A percentile compares a stretch with the other conserved stretches of the same genome.
phyloP scores from a whole-genome alignment of 169 alveolate species.

The Plasmodium coatneyi region DNA sequence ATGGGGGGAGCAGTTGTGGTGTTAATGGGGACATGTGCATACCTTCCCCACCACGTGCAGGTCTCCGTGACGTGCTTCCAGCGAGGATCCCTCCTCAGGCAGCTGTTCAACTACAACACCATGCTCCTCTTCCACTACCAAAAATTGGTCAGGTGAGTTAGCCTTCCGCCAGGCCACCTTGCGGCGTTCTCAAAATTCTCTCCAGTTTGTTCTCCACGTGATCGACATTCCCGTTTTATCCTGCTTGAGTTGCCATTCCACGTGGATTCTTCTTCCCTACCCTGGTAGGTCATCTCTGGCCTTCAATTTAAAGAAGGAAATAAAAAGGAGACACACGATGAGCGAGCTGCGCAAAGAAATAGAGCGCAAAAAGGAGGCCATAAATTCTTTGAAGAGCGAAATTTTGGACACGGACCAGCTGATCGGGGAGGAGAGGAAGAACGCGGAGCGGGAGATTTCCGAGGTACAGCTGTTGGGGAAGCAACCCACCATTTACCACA shows the following conservation, averaged over 20 bases:
- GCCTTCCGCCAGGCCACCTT: background rate
- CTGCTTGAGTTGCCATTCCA: background rate
- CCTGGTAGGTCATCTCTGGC: slow-evolving; percentile 26
- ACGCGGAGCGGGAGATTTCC: slow-evolving; percentile 39
- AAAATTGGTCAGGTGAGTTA: slow-evolving; percentile 32
- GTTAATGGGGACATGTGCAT: background rate
- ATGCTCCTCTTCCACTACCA: slow-evolving; percentile 40
- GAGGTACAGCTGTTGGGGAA: slow-evolving; percentile 12
- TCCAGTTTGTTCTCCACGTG: background rate
- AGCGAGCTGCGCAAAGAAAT: slow-evolving; percentile 17
- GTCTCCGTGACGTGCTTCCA: slow-evolving; percentile 30
- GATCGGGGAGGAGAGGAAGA: slow-evolving; percentile 36
- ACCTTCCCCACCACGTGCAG: background rate
- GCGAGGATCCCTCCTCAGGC: slow-evolving; percentile 26
- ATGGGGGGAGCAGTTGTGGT: background rate
- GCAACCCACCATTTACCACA: background rate
- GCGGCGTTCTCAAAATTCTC: background rate
- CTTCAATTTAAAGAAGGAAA: slow-evolving; percentile 58
- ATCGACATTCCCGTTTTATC: background rate
- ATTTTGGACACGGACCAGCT: slow-evolving; percentile 27
- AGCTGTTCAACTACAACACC: slow-evolving; percentile 43
- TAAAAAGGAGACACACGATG: slow-evolving; percentile 4
- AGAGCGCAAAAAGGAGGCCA: slow-evolving; percentile 25
- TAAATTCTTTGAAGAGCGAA: slow-evolving; percentile 26
- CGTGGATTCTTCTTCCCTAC: background rate